Evolutionary conservation across 2,329 filamentous ascomycete species (phyloP).

Genomic region (Pochonia chlamydosporia): DNA sequence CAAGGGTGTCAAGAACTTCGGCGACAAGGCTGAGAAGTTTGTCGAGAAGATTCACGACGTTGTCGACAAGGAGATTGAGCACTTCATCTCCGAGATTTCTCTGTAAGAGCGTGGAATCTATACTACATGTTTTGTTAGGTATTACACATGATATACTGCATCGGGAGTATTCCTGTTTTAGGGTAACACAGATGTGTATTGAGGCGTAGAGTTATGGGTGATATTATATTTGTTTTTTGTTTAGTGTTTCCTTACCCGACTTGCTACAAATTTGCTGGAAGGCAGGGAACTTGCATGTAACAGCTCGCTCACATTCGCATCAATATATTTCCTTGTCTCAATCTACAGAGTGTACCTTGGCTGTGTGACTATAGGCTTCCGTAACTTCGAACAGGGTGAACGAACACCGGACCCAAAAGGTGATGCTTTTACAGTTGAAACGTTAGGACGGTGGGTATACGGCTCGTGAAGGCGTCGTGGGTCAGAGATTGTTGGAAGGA

Average conservation of each 20-base stretch:
- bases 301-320: slow-evolving; percentile 2
- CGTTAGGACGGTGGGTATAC: too few relatives aligned
- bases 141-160: neutral
- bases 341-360: neutral
- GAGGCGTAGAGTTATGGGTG: slow-evolving; percentile 12
- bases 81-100: slow-evolving; percentile 50
- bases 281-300: neutral
- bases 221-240: slow-evolving; percentile 8
- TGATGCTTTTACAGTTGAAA: too few relatives aligned
- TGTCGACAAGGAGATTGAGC: slow-evolving; percentile 55
- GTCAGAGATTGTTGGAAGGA: too few relatives aligned
- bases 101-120: slow-evolving; percentile 21
- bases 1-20: slow-evolving; percentile 46
- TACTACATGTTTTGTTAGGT: slow-evolving; percentile 1
- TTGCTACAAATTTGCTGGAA: neutral
- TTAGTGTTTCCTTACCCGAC: slow-evolving; percentile 5
- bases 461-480: too few relatives aligned
- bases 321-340: slow-evolving; percentile 9
- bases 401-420: too few relatives aligned
- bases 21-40: slow-evolving; percentile 54
- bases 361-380: too few relatives aligned
- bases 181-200: slow-evolving; percentile 19
- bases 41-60: slow-evolving; percentile 58
- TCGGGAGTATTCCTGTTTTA: slow-evolving; percentile 12
- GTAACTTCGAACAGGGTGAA: too few relatives aligned